Evolutionary conservation across 139 green algal species (phyloP).

Genomic region (Microglena sp.): DNA sequence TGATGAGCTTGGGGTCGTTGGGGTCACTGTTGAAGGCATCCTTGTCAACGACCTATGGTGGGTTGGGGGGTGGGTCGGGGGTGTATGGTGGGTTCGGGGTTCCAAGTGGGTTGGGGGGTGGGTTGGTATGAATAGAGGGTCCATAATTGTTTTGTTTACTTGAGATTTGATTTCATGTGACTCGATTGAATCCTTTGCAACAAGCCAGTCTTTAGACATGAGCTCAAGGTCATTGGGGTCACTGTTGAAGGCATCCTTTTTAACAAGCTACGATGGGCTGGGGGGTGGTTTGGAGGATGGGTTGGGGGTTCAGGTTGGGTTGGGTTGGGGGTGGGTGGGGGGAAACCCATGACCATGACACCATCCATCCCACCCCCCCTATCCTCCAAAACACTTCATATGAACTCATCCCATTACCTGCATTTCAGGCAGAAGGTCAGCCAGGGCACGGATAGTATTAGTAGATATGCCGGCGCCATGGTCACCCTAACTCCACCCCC

Average conservation of each 20-base stretch:
- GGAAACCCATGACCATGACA: no score
- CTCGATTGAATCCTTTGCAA: not conserved
- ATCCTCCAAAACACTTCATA: no score
- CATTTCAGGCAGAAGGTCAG: constrained; percentile 82
- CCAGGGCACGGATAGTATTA: constrained; percentile 66
- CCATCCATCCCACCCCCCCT: no score
- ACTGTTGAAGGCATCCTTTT: constrained; percentile 80
- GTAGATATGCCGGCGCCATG: constrained; percentile 76
- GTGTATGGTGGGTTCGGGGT: not conserved
- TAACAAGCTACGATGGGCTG: no score
- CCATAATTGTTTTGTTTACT: not conserved
- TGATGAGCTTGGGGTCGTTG: constrained; percentile 68
- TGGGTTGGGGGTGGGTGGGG: no score
- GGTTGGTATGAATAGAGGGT: no score
- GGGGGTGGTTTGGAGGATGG: no score
- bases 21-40: constrained; percentile 85
- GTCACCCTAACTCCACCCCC: no score
- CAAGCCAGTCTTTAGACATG: constrained; percentile 55
- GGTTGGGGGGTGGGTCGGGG: not conserved
- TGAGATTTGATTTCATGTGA: not conserved
- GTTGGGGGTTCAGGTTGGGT: no score
- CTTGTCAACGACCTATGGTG: constrained; percentile 48
- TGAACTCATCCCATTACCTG: no score
- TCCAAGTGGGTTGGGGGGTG: no score
- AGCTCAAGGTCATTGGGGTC: constrained; percentile 61